A percentile compares a stretch with the other conserved stretches of the same genome.
Conservation (phyloP, 2,329 filamentous ascomycete species). For the Neurospora crassa region DNA sequence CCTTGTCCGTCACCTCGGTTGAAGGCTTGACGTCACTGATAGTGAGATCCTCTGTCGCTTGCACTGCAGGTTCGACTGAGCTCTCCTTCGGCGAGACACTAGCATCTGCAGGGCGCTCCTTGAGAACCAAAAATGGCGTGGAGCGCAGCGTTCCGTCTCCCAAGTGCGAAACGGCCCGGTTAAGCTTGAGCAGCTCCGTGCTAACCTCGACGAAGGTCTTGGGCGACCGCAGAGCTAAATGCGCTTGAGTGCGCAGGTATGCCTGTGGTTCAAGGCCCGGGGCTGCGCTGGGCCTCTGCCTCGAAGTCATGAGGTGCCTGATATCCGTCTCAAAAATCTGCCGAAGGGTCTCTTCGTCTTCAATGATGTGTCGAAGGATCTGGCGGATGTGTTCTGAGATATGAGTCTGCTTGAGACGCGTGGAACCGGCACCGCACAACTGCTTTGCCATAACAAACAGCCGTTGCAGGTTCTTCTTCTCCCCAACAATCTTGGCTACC, state of each 20-base stretch:
- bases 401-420: constrained; percentile 52
- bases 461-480: constrained; percentile 81
- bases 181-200: constrained; percentile 72
- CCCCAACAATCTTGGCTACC: constrained; percentile 66
- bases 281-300: constrained; percentile 27
- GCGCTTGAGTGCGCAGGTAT: constrained; percentile 69
- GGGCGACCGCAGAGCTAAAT: constrained; percentile 71
- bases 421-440: constrained; percentile 67
- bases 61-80: constrained; percentile 33
- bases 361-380: constrained; percentile 82
- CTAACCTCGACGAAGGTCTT: constrained; percentile 80
- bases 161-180: constrained; percentile 25
- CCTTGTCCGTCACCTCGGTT: constrained; percentile 49
- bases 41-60: constrained; percentile 35
- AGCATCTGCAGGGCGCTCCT: constrained; percentile 25
- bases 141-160: neutral
- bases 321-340: constrained; percentile 92
- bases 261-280: constrained; percentile 18
- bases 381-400: constrained; percentile 62
- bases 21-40: constrained; percentile 48
- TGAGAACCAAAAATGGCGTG: constrained; percentile 27
- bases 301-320: constrained; percentile 63
- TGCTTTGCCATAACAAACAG: constrained; percentile 95
- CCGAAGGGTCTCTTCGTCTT: constrained; percentile 83
- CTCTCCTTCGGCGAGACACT: constrained; percentile 24